Conservation (phyloP, 345 rosid species). For the Erucastrum elatum region DNA sequence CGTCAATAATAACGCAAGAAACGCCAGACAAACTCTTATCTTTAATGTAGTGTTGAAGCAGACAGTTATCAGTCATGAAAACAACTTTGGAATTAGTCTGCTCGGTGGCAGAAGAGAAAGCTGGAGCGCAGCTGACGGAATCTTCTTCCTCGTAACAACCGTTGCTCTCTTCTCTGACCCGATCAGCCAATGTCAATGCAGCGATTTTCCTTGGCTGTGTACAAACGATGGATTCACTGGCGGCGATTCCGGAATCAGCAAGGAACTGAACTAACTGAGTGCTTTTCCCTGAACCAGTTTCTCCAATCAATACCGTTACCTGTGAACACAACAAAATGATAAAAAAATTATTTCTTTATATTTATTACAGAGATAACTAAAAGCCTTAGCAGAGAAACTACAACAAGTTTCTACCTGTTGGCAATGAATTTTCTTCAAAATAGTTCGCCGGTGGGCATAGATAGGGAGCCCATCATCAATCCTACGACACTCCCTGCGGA, state of each 20-base stretch:
- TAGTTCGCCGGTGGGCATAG: slow-evolving; percentile 51
- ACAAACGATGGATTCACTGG: slow-evolving; percentile 63
- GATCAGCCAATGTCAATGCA: slow-evolving; percentile 64
- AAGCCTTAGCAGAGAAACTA: slow-evolving; percentile 9
- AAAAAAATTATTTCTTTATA: neutral
- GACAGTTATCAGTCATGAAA: slow-evolving; percentile 84
- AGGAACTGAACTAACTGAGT: slow-evolving; percentile 91
- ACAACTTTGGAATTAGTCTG: slow-evolving; percentile 56
- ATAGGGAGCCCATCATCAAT: slow-evolving; percentile 77
- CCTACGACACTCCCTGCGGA: slow-evolving; percentile 72
- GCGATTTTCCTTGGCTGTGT: slow-evolving; percentile 94
- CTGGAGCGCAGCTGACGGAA: slow-evolving; percentile 51
- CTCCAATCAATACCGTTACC: slow-evolving; percentile 80
- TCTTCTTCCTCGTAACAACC: slow-evolving; percentile 63
- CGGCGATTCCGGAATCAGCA: slow-evolving; percentile 76
- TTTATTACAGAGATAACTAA: neutral
- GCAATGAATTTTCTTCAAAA: slow-evolving; percentile 48
- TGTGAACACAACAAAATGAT: slow-evolving; percentile 32
- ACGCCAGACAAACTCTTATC: slow-evolving; percentile 68
- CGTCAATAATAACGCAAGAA: slow-evolving; percentile 81
- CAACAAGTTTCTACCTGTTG: slow-evolving; percentile 52
- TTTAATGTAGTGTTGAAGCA: slow-evolving; percentile 70
- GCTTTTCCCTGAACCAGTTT: slow-evolving; percentile 97
- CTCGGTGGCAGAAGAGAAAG: slow-evolving; percentile 61
- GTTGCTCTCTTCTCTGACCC: slow-evolving; percentile 74